phyloP scores from a whole-genome alignment of 139 green algal species.

The Diplosphaera chodatii region DNA sequence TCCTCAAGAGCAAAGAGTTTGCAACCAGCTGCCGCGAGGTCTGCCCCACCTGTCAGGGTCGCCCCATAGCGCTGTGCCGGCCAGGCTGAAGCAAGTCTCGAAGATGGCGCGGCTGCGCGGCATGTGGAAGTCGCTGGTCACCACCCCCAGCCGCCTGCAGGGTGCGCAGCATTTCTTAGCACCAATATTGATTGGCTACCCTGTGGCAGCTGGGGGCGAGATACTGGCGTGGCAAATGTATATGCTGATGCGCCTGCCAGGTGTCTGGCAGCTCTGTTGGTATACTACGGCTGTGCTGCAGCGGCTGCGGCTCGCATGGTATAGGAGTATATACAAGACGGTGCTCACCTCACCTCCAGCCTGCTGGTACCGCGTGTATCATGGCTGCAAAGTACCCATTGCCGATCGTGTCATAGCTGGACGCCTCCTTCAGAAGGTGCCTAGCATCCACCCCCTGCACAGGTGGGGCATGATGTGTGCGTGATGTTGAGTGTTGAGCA shows the following conservation, averaged over 20 bases:
- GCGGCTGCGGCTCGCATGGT: too few relatives aligned
- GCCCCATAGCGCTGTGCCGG: not conserved
- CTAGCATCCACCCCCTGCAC: slow-evolving; percentile 19
- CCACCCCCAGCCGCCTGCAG: slow-evolving; percentile 30
- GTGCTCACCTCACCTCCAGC: slow-evolving; percentile 49
- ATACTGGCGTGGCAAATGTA: too few relatives aligned
- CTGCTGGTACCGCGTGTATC: slow-evolving; percentile 69
- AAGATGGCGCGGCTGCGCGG: slow-evolving; percentile 59
- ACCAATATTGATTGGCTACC: too few relatives aligned
- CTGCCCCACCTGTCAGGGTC: not conserved
- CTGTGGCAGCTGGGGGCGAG: too few relatives aligned
- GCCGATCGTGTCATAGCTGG: slow-evolving; percentile 77
- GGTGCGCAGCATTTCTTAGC: not conserved
- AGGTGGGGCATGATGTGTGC: too few relatives aligned
- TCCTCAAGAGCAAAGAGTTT: too few relatives aligned
- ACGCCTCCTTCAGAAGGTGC: slow-evolving; percentile 59
- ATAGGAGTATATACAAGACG: too few relatives aligned
- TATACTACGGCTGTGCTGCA: too few relatives aligned
- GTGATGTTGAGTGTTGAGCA: too few relatives aligned
- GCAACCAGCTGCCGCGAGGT: too few relatives aligned
- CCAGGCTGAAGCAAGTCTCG: slow-evolving; percentile 42
- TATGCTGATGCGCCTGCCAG: too few relatives aligned
- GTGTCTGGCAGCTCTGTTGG: too few relatives aligned
- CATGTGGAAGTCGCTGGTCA: slow-evolving; percentile 82
- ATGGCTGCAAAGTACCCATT: slow-evolving; percentile 78